Evolutionary conservation across 257 asterid species (phyloP), one percentile per base, ranked within the genome.

Genomic region (Primulina huaijiensis): DNA sequence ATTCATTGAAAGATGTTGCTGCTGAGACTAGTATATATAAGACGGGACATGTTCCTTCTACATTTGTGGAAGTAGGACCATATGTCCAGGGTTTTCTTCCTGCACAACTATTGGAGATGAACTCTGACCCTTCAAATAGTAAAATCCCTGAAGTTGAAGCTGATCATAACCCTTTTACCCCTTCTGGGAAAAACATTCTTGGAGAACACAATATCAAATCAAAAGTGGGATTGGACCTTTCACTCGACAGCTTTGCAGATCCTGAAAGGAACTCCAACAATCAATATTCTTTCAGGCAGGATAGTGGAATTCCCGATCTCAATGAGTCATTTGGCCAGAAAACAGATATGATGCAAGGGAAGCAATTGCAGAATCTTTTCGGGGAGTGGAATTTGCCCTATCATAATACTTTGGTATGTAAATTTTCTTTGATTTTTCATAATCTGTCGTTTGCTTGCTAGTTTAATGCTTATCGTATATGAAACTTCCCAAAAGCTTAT

Each of bases 151-250:
- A 78, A 73, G 73, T 68, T 76, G 85, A 78, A 70, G 70, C 40
- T 65, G 67, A 37, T 72, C 71, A 66, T 40, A 72, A 60, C 55
- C 25, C 61, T 38, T 58, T 67, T 59, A 38, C 73, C 73, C 75
- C 79, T 72, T 67, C 78, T 0, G 59, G 75, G 20, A 76, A 77
- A 64, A 78, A 46, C 76, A 65, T 56, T 30, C 19, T 21, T 8
- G 82, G 76, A 68, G 85, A 84, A 79, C 55, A 68, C 74, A 69
- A 69, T n/a, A 34, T 37, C 40, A 58, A 74, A 74, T 79, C 62
- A 61, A 78, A 80, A 33, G 81, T 69, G 60, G 82, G 79, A 16
- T 68, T 83, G 78, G 93, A 86, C 77, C 88, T 88, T 69, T 84
- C 97, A 16, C 78, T 86, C 63, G 70, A 77, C 78, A 85, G 84